Evolutionary conservation across 1,284 basidiomycete species (phyloP), one percentile per base, ranked within the genome.

Genomic region (Ceratobasidium sp.): DNA sequence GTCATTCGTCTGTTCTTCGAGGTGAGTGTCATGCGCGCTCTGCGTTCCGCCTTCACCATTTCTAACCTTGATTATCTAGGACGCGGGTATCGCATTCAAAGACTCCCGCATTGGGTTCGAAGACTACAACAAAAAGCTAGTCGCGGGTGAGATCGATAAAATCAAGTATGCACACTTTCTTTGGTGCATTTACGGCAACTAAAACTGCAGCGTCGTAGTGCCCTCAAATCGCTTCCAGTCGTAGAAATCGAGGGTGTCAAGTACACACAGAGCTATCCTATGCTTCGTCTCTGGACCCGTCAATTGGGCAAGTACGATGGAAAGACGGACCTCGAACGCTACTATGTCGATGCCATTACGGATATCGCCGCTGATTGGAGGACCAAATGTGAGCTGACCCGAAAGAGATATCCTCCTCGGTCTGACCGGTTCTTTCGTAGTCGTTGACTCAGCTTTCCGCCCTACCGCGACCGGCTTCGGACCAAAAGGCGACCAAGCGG

Each of bases 351-450:
- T 43, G 64, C 64, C 7, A 67, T 67, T 1, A 54, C 49, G 12
- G 64, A 67, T 40, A 67, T 67, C 25, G 64, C 64, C n/a, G 40
- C 64, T 12, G 64, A 67, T 42, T 67, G 64, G 64, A 34, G 64
- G 29, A 10, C 64, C 1, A 67, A 67, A 43, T 67, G 64, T 40
- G 17, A 40, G 8, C 20, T 47, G 20, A 47, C 45, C 13, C 45
- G 22, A 22, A 12, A 22, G n/a, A n/a, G n/a, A n/a, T 8, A 13
- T 6, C 32, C 27, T 6, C n/a, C 10, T 43, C 34, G 17, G 27
- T 25, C 12, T 13, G 13, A 17, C 27, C 45, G 25, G n/a, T n/a
- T 13, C 2, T 56, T 29, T 15, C 20, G 12, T 7, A 67, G 64
- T 54, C 10, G 52, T 54, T 31, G 64, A 67, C 22, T 67, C 64